Base-by-base conservation (phyloP, 306 rosid genomes). In the Arachis stenosperma region DNA sequence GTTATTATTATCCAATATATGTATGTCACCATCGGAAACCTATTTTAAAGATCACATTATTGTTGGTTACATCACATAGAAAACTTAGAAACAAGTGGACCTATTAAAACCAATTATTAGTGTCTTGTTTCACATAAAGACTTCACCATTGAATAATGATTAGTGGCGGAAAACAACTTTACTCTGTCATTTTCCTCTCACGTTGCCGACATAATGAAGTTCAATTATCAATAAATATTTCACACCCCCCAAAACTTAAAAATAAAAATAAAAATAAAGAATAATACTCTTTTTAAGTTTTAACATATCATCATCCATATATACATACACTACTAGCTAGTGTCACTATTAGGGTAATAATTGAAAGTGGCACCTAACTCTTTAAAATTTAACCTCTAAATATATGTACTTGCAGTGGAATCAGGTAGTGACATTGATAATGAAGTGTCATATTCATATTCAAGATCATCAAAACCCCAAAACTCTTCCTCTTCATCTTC, bases 391-490 rank as follows among this genome's bases (percentile, higher is more conserved):
- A 44, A 8, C 9, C 54, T 79, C 54, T 79, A 81, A 61, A 61
- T 67, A 67, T 79, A 81, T 57, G 65, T 67, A 67, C 95, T 89
- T 78, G 60, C 79, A 70, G 68, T 84, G 29, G 97, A 87, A 33
- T 85, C 86, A 39, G 77, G 92, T 6, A 90, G 91, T 13, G 92
- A 87, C 71, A 81, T 57, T 51, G 97, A 89, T 85, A 87, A 90
- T 15, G 97, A 84, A 76, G 81, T 85, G 60, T 90, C 91, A 78
- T 74, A 87, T 79, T 95, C 99, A 79, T 79, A 83, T 73, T 95
- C 98, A 30, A 95, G 54, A 78, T 91, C 96, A 74, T 90, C 97
- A 83, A 91, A 91, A 61, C 92, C 97, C 98, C 97, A 91, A 50
- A 88, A 88, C 61, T 88, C 95, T 27, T 89, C 96, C 33, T 87